Conservation (phyloP, 176 grass and related monocot genomes). For the Oryza longistaminata region DNA sequence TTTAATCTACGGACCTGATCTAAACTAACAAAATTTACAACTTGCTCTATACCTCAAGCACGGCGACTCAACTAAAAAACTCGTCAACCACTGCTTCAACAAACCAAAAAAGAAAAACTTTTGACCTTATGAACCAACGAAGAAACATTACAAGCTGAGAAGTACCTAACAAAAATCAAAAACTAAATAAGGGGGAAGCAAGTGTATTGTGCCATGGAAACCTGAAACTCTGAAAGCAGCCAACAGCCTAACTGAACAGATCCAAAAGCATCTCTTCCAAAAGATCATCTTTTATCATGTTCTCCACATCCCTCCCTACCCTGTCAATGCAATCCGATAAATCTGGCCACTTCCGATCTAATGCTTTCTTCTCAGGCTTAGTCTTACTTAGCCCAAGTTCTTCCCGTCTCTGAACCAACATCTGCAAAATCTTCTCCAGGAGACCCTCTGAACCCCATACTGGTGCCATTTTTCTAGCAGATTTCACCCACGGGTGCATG, state of each 20-base stretch:
- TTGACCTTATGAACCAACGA: constrained; percentile 4
- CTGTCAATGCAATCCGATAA: constrained; percentile 52
- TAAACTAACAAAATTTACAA: neutral
- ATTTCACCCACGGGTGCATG: constrained; percentile 68
- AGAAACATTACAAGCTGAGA: constrained; percentile 10
- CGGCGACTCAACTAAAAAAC: constrained; percentile 32
- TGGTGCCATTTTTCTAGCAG: constrained; percentile 40
- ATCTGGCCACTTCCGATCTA: constrained; percentile 60
- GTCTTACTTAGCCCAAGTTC: constrained; percentile 21
- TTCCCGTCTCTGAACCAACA: constrained; percentile 41
- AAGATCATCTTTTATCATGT: constrained; percentile 67
- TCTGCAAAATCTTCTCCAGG: constrained; percentile 62
- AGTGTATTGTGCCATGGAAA: constrained; percentile 3
- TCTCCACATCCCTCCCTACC: constrained; percentile 74
- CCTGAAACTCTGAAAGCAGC: neutral
- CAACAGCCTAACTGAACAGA: constrained; percentile 36
- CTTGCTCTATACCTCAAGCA: constrained; percentile 22
- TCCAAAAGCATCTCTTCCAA: constrained; percentile 68
- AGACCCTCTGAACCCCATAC: constrained; percentile 83
- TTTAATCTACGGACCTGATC: constrained; percentile 1
- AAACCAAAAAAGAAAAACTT: neutral
- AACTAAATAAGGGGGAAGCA: neutral
- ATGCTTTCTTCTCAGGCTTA: constrained; percentile 46
- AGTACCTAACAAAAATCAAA: neutral
- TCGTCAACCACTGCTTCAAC: constrained; percentile 44